Percentiles rank a stretch among this genome's conserved stretches.
These are phyloP conservation scores for Aspergillus egyptiacus DNA, from an alignment of 495 filamentous ascomycete genomes.

Conservation along the genomic window DNA sequence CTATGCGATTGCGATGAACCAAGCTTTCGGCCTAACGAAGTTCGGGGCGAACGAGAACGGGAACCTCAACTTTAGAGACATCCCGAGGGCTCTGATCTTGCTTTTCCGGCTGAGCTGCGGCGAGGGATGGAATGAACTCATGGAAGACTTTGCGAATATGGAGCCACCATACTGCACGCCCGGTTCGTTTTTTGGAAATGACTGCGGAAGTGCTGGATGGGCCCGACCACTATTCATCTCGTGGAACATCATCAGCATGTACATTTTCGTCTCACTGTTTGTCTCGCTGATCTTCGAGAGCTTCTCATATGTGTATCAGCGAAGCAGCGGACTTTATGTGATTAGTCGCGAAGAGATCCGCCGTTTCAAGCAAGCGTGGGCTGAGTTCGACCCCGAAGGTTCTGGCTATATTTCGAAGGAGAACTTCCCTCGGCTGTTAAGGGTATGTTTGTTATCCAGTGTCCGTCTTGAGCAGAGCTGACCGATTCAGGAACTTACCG, in stretches of 20 bases:
- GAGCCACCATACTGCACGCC: constrained; percentile 66
- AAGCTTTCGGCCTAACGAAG: constrained; percentile 91
- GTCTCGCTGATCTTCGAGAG: constrained; percentile 98
- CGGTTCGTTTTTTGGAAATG: constrained; percentile 68
- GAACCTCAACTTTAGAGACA: constrained; percentile 89
- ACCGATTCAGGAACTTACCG: constrained; percentile 65
- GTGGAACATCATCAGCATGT: constrained; percentile 99
- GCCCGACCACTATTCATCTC: constrained; percentile 82
- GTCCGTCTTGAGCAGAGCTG: not conserved
- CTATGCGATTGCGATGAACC: constrained; percentile 92
- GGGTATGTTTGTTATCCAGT: constrained; percentile 43
- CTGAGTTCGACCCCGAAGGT: constrained; percentile 84
- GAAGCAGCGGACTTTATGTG: constrained; percentile 69
- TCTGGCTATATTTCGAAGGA: constrained; percentile 90
- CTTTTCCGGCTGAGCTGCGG: constrained; percentile 89
- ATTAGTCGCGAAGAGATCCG: constrained; percentile 89
- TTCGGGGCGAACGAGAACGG: constrained; percentile 66
- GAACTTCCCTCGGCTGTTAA: constrained; percentile 80
- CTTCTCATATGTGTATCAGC: constrained; percentile 98
- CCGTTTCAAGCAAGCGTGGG: constrained; percentile 98
- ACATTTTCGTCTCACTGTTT: constrained; percentile 97
- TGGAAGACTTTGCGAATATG: constrained; percentile 90
- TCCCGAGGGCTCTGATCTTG: constrained; percentile 87
- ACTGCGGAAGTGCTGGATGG: constrained; percentile 88
- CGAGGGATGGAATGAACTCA: constrained; percentile 93